Evolutionary conservation across 73 alveolate species (phyloP).

Genomic region (Stentor coeruleus): DNA sequence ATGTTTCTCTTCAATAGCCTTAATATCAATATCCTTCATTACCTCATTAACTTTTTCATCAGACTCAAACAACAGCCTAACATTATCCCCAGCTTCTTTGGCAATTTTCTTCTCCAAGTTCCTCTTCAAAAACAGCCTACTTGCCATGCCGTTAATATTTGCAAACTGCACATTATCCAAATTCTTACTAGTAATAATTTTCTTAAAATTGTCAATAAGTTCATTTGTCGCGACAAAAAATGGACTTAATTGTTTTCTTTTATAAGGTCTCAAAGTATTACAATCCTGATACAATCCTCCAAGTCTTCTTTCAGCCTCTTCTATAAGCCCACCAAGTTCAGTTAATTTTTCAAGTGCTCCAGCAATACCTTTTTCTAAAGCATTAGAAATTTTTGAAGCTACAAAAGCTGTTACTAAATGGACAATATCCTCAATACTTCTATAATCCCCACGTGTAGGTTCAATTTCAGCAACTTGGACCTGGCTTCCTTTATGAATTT

Average conservation of each 20-base stretch:
- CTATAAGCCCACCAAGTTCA: background rate
- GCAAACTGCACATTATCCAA: background rate
- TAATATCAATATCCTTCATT: background rate
- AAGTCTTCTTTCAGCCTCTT: slow-evolving; percentile 3
- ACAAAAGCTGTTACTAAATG: background rate
- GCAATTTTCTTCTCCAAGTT: slow-evolving; percentile 19
- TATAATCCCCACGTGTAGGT: slow-evolving; percentile 15
- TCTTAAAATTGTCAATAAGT: background rate
- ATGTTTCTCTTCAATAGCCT: background rate
- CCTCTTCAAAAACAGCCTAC: background rate
- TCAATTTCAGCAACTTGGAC: background rate
- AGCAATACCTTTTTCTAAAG: background rate
- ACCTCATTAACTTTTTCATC: background rate
- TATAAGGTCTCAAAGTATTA: background rate
- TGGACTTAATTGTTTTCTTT: background rate
- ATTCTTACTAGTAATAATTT: background rate
- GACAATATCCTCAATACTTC: background rate
- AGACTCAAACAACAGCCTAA: background rate
- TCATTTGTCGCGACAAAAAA: slow-evolving; percentile 16
- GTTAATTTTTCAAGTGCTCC: slow-evolving; percentile 5
- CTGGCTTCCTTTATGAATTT: background rate
- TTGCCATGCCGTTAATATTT: background rate
- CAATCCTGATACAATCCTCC: background rate
- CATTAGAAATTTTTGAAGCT: background rate
- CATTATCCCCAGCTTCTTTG: slow-evolving; percentile 12